Conservation (phyloP, 176 grass and related monocot genomes). For the Pontederia paniculata region DNA sequence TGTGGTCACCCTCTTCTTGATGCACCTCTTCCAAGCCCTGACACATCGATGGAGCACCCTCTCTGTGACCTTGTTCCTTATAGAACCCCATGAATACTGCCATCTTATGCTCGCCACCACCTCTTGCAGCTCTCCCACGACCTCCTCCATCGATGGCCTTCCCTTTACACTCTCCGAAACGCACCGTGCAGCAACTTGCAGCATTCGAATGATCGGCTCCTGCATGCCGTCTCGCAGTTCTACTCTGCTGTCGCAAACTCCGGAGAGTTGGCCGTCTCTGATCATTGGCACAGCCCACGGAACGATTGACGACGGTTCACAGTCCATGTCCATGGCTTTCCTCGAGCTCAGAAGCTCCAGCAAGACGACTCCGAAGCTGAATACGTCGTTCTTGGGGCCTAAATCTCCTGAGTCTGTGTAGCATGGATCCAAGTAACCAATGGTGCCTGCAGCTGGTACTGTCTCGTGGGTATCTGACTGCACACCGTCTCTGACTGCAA, state of each 20-base stretch:
- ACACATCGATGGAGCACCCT: conserved; percentile 29
- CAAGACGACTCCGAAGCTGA: conserved; percentile 86
- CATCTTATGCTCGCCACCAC: conserved; percentile 31
- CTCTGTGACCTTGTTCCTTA: conserved; percentile 3
- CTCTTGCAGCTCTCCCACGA: conserved; percentile 45
- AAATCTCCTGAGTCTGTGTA: conserved; percentile 60
- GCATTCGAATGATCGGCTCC: conserved; percentile 21
- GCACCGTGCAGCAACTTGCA: conserved; percentile 48
- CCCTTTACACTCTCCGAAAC: conserved; percentile 37
- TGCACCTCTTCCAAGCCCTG: conserved; percentile 37
- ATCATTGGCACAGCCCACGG: conserved; percentile 54
- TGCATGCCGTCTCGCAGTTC: conserved; percentile 4
- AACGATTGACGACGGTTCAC: conserved; percentile 55
- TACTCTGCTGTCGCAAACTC: conserved; percentile 49
- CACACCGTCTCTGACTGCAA: conserved; percentile 37
- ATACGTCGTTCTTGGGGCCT: conserved; percentile 79
- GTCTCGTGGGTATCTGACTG: neutral
- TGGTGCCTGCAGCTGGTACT: conserved; percentile 55
- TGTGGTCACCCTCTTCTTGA: conserved; percentile 34
- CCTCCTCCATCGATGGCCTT: conserved; percentile 61
- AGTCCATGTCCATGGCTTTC: conserved; percentile 73
- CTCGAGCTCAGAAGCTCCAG: conserved; percentile 89
- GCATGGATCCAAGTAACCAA: conserved; percentile 90
- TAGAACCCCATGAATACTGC: neutral
- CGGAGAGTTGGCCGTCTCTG: neutral